Evolutionary conservation across 2,329 filamentous ascomycete species (phyloP), one percentile per base, ranked within the genome.

Genomic region (Paraphaeosphaeria minitans): DNA sequence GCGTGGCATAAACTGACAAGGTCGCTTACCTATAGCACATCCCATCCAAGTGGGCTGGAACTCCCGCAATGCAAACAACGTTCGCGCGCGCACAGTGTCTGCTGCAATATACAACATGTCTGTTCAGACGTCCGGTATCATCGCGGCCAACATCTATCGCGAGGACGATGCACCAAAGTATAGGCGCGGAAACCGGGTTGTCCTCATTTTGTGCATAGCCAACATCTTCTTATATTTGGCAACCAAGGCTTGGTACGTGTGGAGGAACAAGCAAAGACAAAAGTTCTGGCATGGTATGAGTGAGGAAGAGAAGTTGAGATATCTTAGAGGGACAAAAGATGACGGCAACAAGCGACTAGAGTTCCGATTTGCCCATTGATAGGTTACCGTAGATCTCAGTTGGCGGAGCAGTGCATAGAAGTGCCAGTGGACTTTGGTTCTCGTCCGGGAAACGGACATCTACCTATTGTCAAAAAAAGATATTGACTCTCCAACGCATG

Each of bases 31-130:
- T 27, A 35, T 22, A 58, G 56, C 56, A 1, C 81, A 84, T 57
- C 78, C 81, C 0, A 81, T 84, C 39, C 79, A 82, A 2, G 86
- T 88, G 0, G 85, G 81, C 0, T 82, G 85, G 70, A 85, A 81
- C 1, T 85, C 83, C 8, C 80, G 84, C 50, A 89, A 89, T 66
- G 82, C 84, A 7, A 85, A 86, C 59, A 80, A 82, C 0, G 85
- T 89, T 4, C 79, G 86, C 4, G 84, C 83, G 1, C 77, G 87
- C 9, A 85, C 87, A 0, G 85, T 90, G 0, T 83, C 84, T 27
- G 65, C 69, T 1, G 70, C 70, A 0, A 47, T 53, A 14, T 73
- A 72, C 62, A 73, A 73, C 60, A 72, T 73, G 69, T 64, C 62
- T 50, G 70, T 73, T 1, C 69, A 73, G 57, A 59, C 64, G 1